Conservation (phyloP, 2,329 filamentous ascomycete species). For the Amauroascus verrucosus region DNA sequence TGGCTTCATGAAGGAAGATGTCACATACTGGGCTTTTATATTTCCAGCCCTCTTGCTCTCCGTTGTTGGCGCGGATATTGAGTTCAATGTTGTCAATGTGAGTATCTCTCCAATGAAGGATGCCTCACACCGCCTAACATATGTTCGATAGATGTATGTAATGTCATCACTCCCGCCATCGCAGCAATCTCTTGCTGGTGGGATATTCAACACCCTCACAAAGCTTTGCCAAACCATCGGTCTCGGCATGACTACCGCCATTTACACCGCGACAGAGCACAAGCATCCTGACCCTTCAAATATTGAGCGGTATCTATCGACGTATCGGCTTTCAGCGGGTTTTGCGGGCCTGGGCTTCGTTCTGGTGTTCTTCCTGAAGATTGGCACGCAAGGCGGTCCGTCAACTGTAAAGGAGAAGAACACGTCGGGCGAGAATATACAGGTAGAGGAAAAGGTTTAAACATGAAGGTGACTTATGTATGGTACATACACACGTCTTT, state of each 20-base stretch:
- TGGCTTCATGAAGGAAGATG: slow-evolving; percentile 45
- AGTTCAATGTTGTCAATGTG: slow-evolving; percentile 12
- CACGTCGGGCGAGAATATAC: neutral
- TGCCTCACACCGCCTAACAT: neutral
- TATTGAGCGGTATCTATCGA: slow-evolving; percentile 24
- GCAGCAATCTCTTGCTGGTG: slow-evolving; percentile 57
- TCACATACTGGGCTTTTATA: slow-evolving; percentile 24
- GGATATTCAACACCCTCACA: slow-evolving; percentile 57
- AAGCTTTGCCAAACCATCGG: slow-evolving; percentile 38
- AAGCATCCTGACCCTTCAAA: slow-evolving; percentile 14
- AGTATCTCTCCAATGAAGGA: neutral
- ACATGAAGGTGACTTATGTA: neutral
- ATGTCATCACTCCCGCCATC: slow-evolving; percentile 52
- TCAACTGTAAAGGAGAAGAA: neutral
- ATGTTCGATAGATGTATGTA: slow-evolving; percentile 50
- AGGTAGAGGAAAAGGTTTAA: neutral
- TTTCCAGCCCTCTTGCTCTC: slow-evolving; percentile 7
- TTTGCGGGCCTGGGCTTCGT: slow-evolving; percentile 22
- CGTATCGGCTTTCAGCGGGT: slow-evolving; percentile 25
- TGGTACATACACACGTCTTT: too few species aligned
- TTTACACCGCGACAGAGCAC: slow-evolving; percentile 18
- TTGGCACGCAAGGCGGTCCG: slow-evolving; percentile 22
- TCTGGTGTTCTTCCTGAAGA: slow-evolving; percentile 24
- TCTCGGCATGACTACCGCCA: slow-evolving; percentile 16
- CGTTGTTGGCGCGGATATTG: slow-evolving; percentile 8